Evolutionary conservation across 73 alveolate genomes (phyloP).

Genomic region (Stentor roeselii): DNA sequence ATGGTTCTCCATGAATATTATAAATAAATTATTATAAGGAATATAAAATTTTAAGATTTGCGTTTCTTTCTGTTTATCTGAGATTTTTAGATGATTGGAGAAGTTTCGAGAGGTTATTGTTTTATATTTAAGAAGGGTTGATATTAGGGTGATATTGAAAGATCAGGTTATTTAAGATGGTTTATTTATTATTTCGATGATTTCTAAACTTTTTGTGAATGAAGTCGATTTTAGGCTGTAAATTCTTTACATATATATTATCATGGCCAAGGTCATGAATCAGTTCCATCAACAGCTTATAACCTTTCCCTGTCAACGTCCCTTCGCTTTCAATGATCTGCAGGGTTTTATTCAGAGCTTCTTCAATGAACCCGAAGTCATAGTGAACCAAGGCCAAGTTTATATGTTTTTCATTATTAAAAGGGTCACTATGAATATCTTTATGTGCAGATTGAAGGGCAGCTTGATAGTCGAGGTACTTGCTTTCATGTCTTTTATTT

Average conservation of each 20-base stretch:
- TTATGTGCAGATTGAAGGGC: not conserved
- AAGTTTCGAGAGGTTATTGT: too few relatives aligned
- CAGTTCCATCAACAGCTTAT: not conserved
- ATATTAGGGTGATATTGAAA: too few relatives aligned
- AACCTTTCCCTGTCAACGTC: conserved; percentile 9
- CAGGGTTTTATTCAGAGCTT: conserved; percentile 9
- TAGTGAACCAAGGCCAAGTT: not conserved
- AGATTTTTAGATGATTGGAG: too few relatives aligned
- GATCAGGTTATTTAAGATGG: too few relatives aligned
- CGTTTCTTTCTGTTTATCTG: too few relatives aligned
- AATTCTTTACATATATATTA: not conserved
- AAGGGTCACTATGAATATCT: not conserved
- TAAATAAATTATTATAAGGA: too few relatives aligned
- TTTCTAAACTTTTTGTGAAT: conserved; percentile 12
- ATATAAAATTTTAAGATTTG: too few relatives aligned
- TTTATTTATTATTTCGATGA: too few relatives aligned
- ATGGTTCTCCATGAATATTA: too few relatives aligned
- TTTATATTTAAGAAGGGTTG: too few relatives aligned
- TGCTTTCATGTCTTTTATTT: not conserved
- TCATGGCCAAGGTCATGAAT: not conserved
- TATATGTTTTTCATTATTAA: not conserved
- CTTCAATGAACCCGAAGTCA: conserved; percentile 1
- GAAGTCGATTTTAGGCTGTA: not conserved
- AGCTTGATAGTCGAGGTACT: not conserved
- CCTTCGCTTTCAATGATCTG: conserved; percentile 8